phyloP scores from a whole-genome alignment of 2,329 filamentous ascomycete species.

The Stachybotrys echinatus region DNA sequence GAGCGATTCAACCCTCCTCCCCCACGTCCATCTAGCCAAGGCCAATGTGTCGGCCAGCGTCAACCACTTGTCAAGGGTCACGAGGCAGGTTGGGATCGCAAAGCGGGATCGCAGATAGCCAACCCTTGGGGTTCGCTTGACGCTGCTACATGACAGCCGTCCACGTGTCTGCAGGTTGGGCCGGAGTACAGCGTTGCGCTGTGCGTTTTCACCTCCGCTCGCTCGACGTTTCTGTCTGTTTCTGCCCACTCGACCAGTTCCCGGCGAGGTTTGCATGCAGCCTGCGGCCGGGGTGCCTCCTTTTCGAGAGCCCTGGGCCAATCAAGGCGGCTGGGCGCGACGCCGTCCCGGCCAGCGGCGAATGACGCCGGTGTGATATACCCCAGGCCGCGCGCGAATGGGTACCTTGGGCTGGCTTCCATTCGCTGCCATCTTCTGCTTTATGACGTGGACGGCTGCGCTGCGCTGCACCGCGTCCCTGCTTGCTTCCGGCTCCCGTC shows the following conservation, averaged over 20 bases:
- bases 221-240: too few relatives aligned
- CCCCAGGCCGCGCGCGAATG: neutral
- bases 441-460: neutral
- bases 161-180: constrained; percentile 22
- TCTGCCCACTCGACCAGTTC: too few relatives aligned
- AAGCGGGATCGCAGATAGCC: neutral
- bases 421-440: neutral
- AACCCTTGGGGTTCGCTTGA: neutral
- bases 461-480: too few relatives aligned
- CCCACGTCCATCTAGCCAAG: neutral
- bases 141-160: constrained; percentile 6
- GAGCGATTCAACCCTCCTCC: neutral
- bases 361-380: neutral
- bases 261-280: neutral
- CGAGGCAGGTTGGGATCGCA: neutral
- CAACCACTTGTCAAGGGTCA: too few relatives aligned
- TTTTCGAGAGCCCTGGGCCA: neutral
- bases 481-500: neutral
- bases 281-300: neutral
- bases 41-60: too few relatives aligned
- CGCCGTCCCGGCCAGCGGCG: neutral
- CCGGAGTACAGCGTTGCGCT: constrained; percentile 13
- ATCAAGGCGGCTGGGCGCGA: neutral
- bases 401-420: neutral
- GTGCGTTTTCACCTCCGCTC: too few relatives aligned